Conservation (phyloP, 352 stramenopile species). For the Pseudoperonospora humuli region DNA sequence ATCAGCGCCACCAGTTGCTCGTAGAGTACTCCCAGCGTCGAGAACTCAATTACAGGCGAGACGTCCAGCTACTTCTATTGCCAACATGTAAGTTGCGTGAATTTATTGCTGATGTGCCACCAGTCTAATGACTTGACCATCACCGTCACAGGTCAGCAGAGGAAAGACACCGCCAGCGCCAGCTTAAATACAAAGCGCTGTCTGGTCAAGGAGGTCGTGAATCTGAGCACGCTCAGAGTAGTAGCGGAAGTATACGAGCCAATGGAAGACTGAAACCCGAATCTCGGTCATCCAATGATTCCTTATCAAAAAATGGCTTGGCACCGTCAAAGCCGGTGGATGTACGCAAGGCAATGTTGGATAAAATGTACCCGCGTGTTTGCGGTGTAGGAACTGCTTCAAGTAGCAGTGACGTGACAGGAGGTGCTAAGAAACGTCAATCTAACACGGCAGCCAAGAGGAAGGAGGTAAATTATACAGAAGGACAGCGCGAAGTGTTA, state of each 20-base stretch:
- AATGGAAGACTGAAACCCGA: conserved; percentile 10
- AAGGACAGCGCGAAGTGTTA: conserved; percentile 72
- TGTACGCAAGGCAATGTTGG: conserved; percentile 57
- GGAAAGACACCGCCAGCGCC: conserved; percentile 46
- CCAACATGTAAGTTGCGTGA: conserved; percentile 28
- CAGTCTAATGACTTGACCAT: conserved; percentile 4
- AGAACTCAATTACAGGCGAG: conserved; percentile 14
- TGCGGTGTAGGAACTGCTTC: conserved; percentile 33
- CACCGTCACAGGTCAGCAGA: conserved; percentile 34
- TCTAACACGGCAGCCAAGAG: conserved; percentile 21
- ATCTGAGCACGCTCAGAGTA: conserved; percentile 11
- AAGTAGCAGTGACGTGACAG: conserved; percentile 15
- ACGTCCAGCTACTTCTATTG: conserved; percentile 10
- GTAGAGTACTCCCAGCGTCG: conserved; percentile 17
- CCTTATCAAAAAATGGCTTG: conserved; percentile 11
- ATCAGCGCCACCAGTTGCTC: conserved; percentile 24
- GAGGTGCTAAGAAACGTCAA: conserved; percentile 25
- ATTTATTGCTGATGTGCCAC: no score
- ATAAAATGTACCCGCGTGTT: conserved; percentile 78
- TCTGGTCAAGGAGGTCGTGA: conserved; percentile 20
- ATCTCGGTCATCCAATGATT: conserved; percentile 20
- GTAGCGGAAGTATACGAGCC: conserved; percentile 8
- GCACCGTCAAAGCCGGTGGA: conserved; percentile 13
- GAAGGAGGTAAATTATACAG: conserved; percentile 44
- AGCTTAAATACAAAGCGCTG: conserved; percentile 34